These are phyloP conservation scores for Solanum peruvianum DNA, from an alignment of 257 asterid genomes.

Conservation along the genomic window DNA sequence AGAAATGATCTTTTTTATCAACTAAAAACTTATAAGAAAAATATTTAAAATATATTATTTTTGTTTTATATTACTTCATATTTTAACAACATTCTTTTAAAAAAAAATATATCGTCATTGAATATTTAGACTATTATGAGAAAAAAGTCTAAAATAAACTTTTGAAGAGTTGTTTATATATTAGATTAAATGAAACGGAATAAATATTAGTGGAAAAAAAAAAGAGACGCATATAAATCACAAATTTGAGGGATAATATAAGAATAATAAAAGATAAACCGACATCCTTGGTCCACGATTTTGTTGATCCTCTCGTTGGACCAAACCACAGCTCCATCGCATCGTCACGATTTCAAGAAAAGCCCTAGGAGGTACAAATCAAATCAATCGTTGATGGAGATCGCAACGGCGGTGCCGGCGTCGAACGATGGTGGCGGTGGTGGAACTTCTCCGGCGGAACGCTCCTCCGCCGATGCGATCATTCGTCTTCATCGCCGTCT, in stretches of 20 bases:
- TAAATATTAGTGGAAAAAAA: neutral
- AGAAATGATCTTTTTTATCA: neutral
- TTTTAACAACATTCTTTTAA: no score
- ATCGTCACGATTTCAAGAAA: constrained; percentile 6
- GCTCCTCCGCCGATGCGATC: neutral
- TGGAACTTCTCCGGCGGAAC: constrained; percentile 10
- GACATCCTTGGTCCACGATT: neutral
- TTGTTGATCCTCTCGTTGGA: neutral
- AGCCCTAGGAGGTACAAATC: constrained; percentile 30
- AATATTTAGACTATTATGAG: neutral
- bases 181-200: no score
- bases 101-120: no score
- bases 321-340: neutral
- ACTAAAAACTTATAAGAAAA: neutral
- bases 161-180: no score
- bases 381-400: constrained; percentile 62
- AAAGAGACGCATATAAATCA: neutral
- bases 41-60: neutral
- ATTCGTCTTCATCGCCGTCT: constrained; percentile 7
- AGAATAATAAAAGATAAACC: neutral
- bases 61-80: neutral
- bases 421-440: constrained; percentile 16
- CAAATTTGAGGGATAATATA: neutral
- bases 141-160: no score
- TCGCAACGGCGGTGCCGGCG: constrained; percentile 53